phyloP scores from a whole-genome alignment of 345 rosid species.

The Diplotaxis tenuifolia region DNA sequence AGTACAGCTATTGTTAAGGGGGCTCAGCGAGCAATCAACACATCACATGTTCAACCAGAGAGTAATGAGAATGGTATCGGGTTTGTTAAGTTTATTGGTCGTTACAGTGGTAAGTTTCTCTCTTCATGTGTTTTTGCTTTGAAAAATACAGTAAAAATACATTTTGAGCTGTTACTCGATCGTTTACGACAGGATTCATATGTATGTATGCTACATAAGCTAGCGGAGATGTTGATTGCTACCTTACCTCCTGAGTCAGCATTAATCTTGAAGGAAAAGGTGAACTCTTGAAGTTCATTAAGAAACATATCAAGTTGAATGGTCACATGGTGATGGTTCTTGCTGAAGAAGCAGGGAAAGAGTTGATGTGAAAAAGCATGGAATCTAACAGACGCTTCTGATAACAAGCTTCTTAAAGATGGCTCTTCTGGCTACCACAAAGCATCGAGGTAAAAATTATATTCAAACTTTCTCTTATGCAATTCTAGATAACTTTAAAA shows the following conservation, averaged over 20 bases:
- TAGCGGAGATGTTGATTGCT: not conserved
- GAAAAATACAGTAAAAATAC: not conserved
- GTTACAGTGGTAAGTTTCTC: constrained; percentile 65
- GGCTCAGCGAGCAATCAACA: constrained; percentile 88
- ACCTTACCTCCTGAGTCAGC: not conserved
- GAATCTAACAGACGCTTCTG: constrained; percentile 68
- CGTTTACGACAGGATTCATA: constrained; percentile 53
- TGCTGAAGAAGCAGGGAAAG: constrained; percentile 84
- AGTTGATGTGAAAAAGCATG: constrained; percentile 51
- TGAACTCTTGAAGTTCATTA: constrained; percentile 64
- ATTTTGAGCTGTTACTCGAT: not conserved
- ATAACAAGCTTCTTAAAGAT: constrained; percentile 78
- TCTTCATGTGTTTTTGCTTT: not conserved
- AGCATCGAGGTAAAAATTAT: not conserved
- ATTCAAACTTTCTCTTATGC: not conserved
- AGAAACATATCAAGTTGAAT: constrained; percentile 56
- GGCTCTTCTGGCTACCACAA: constrained; percentile 63
- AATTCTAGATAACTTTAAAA: no score
- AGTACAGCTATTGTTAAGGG: constrained; percentile 80
- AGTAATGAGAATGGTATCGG: constrained; percentile 79
- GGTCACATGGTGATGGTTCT: constrained; percentile 85
- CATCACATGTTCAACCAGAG: constrained; percentile 87
- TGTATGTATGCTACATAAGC: constrained; percentile 51
- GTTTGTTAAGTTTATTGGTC: constrained; percentile 88
- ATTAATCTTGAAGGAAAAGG: constrained; percentile 68